Evolutionary conservation across 140 eudicot species (phyloP), one percentile per base, ranked within the genome.

Genomic region (Anethum foeniculum): DNA sequence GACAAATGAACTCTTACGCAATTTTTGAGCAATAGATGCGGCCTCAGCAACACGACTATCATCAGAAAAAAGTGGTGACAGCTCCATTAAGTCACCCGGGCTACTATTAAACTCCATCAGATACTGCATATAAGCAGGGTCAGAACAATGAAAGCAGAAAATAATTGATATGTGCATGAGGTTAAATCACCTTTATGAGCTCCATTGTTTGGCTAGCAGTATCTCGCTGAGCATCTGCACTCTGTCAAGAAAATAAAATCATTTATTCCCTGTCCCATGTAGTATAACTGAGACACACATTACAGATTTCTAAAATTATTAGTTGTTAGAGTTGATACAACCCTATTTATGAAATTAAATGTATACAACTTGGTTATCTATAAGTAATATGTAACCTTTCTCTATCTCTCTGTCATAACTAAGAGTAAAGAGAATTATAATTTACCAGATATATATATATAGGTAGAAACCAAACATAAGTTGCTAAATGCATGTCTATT

Each of bases 31-130:
- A 85, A 96, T 96, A 75, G 99, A 89, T 85, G 99, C 99, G 34
- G 99, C 99, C 84, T 96, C 99, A 36, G 99, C 99, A 73, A 96
- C 99, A 83, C 98, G 97, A 83, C 93, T 96, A 77, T 96, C 98
- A 85, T 96, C 99, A 82, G 99, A 96, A 75, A 96, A 96, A 73
- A 96, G 85, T 46, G 99, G 93, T 54, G 99, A 96, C 71, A 96
- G 89, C 84, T 95, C 99, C 99, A 96, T 93, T 58, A 96, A 89
- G 84, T 96, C 99, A 5, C 99, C 99, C 23, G 99, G 99, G 87
- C 96, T 96, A 81, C 99, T 87, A 81, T 96, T 96, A 80, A 96
- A 96, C 88, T 96, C 99, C 99, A 96, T 96, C 86, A 96, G 82
- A 87, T 96, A 96, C 99, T 96, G 86, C 86, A 89, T 39, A 72